Conservation (phyloP, 805 yeast species). For the Ogataea salicorniae region DNA sequence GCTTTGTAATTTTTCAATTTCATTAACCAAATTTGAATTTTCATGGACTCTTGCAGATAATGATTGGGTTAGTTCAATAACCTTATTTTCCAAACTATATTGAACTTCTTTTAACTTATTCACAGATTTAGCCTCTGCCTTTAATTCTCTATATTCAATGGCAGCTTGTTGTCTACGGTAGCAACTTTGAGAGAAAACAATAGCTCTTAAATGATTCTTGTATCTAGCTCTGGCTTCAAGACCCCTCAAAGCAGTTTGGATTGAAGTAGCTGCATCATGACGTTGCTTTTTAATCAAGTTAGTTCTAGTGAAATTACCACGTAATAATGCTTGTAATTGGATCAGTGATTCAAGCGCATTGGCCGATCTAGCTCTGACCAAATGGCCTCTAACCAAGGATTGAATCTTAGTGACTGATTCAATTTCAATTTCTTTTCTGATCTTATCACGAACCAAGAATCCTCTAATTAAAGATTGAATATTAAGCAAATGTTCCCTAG, state of each 20-base stretch:
- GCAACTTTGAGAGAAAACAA: constrained; percentile 70
- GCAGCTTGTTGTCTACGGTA: constrained; percentile 73
- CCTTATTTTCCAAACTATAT: constrained; percentile 91
- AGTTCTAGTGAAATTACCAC: constrained; percentile 52
- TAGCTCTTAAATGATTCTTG: constrained; percentile 43
- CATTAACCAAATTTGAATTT: constrained; percentile 63
- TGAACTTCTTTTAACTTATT: constrained; percentile 87
- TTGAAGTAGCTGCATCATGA: constrained; percentile 56
- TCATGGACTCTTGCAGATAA: constrained; percentile 76
- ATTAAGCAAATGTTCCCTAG: constrained; percentile 45
- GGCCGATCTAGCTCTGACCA: constrained; percentile 38
- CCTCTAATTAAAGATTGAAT: constrained; percentile 68
- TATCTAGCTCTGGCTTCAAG: constrained; percentile 52
- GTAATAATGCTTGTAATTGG: constrained; percentile 41
- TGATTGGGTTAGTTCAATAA: constrained; percentile 88
- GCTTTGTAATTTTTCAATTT: constrained; percentile 49
- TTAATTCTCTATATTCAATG: constrained; percentile 55
- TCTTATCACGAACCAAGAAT: constrained; percentile 46
- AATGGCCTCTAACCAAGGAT: constrained; percentile 52
- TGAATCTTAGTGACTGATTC: constrained; percentile 70
- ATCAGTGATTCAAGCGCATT: constrained; percentile 35
- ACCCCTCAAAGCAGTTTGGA: constrained; percentile 76
- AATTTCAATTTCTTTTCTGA: constrained; percentile 49
- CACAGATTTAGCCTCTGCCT: constrained; percentile 87
- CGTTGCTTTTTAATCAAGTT: constrained; percentile 45